phyloP scores from a whole-genome alignment of 495 filamentous ascomycete genomes.

The Cladorrhinum samala region DNA sequence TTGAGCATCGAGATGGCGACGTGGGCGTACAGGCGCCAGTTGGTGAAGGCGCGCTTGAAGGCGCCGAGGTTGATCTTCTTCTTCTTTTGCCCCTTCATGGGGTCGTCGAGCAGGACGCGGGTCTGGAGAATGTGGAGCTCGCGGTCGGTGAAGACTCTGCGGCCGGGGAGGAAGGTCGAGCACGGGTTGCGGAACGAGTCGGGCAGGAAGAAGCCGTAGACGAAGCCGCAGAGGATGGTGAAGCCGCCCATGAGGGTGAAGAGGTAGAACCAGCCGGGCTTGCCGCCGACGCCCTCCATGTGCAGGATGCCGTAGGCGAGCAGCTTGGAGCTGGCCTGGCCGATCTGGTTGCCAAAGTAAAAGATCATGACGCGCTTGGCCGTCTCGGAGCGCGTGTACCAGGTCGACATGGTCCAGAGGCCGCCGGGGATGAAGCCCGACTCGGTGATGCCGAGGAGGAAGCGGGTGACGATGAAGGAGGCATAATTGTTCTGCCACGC shows the following conservation, averaged over 20 bases:
- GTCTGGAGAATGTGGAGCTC: constrained; percentile 35
- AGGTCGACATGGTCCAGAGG: constrained; percentile 55
- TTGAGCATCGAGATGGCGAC: constrained; percentile 38
- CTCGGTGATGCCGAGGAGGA: constrained; percentile 48
- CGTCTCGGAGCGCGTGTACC: constrained; percentile 54
- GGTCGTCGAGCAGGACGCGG: constrained; percentile 36
- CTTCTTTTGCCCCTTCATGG: constrained; percentile 30
- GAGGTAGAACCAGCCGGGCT: constrained; percentile 59
- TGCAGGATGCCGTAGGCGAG: constrained; percentile 25
- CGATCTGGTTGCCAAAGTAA: constrained; percentile 51
- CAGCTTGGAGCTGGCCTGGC: constrained; percentile 42
- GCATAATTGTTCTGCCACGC: constrained; percentile 47
- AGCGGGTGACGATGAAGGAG: constrained; percentile 45
- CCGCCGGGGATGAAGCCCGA: constrained; percentile 57
- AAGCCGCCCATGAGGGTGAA: constrained; percentile 49
- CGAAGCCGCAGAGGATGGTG: constrained; percentile 44
- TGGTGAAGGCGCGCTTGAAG: constrained; percentile 21
- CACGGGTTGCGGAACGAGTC: constrained; percentile 45
- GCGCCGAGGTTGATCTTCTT: constrained; percentile 22
- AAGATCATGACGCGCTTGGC: constrained; percentile 51
- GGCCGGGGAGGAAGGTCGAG: constrained; percentile 37
- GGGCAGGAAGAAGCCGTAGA: constrained; percentile 47
- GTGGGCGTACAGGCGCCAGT: constrained; percentile 39
- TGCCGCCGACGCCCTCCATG: constrained; percentile 42
- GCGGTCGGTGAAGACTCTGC: constrained; percentile 28